Percentiles rank a stretch among this genome's conserved stretches.
These are phyloP conservation scores for Marchantia polymorpha DNA, from an alignment of 225 moss, liverwort and hornwort species.

Conservation along the genomic window DNA sequence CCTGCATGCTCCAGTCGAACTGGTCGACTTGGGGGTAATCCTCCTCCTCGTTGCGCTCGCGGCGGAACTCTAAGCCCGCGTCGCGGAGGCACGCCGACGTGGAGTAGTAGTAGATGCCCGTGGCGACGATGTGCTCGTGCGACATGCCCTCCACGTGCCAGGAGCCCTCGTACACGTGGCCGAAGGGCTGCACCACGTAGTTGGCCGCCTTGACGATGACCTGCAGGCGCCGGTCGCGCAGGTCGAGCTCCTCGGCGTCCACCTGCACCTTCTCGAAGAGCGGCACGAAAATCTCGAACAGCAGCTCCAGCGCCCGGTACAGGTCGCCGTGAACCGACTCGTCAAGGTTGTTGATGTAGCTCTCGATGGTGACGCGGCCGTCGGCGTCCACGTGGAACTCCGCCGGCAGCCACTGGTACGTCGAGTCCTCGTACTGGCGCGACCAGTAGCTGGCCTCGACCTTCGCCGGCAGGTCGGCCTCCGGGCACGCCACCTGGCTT, in stretches of 20 bases:
- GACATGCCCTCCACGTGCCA: constrained; percentile 39
- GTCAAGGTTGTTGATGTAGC: constrained; percentile 35
- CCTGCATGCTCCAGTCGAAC: not conserved
- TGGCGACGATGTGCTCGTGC: constrained; percentile 30
- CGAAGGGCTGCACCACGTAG: constrained; percentile 30
- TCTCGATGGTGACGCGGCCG: constrained; percentile 22
- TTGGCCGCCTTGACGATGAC: constrained; percentile 37
- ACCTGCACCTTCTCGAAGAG: constrained; percentile 28
- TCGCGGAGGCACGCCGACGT: constrained; percentile 27
- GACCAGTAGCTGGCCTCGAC: not conserved
- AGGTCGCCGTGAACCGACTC: not conserved
- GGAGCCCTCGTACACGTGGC: constrained; percentile 9
- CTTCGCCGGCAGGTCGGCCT: constrained; percentile 1
- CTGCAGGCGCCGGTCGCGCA: constrained; percentile 16
- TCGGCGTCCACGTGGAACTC: constrained; percentile 16
- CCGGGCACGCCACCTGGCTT: constrained; percentile 1
- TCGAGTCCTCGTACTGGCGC: constrained; percentile 27
- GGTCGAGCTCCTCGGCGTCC: not conserved
- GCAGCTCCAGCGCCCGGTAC: constrained; percentile 23
- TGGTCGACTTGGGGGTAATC: constrained; percentile 1
- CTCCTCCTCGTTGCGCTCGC: not conserved
- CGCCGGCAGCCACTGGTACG: constrained; percentile 34
- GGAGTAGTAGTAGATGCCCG: constrained; percentile 34
- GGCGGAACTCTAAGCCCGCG: constrained; percentile 23
- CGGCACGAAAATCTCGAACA: constrained; percentile 30